Base-by-base conservation (phyloP, 108 stramenopile species). In the Cylindrotheca fusiformis region DNA sequence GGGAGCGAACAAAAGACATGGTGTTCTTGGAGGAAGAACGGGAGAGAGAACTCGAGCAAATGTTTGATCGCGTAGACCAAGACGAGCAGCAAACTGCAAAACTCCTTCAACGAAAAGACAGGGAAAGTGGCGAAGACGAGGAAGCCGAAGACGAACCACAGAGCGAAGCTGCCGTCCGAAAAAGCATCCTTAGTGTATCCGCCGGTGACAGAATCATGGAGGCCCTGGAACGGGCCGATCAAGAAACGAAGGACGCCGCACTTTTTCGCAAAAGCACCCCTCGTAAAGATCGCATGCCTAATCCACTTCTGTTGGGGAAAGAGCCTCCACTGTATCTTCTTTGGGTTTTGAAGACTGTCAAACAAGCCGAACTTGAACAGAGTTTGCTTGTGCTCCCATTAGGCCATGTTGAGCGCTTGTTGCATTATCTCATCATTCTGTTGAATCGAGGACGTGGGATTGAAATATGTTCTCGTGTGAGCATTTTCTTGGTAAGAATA, bases 21-120 rank as follows among this genome's bases (percentile, higher is more conserved):
- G 96, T 98, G 19, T 99, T 98, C 68, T 63, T 97, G 4, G 97
- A 98, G 24, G 97, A 98, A 65, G 99, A 99, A 72, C 73, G 89
- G 30, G 96, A 97, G 66, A 76, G 87, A 52, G 95, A 89, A 69
- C 63, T 97, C 5, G 96, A 98, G 69, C 76, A 79, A 17, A 80
- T 84, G 56, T 95, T 95, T 68, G 96, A 97, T 63, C 77, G 84
- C 41, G 79, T 90, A 0, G 80, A 75, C 53, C 59, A 58, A 23
- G 68, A 78, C 23, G 81, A 77, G 24, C 81, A 85, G 8, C 76
- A 71, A 20, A 87, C 86, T 4, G 74, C 72, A 36, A 66, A 72
- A 23, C 71, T 79, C 28, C 65, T 88, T 58, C 23, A 59, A 48
- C 64, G 75, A 57, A 79, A 67, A 48, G 51, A 59, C n/a, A 71